A percentile compares a stretch with the other conserved stretches of the same genome.
These are phyloP conservation scores for Suillus clintonianus DNA, from an alignment of 768 basidiomycete genomes.

Conservation along the genomic window DNA sequence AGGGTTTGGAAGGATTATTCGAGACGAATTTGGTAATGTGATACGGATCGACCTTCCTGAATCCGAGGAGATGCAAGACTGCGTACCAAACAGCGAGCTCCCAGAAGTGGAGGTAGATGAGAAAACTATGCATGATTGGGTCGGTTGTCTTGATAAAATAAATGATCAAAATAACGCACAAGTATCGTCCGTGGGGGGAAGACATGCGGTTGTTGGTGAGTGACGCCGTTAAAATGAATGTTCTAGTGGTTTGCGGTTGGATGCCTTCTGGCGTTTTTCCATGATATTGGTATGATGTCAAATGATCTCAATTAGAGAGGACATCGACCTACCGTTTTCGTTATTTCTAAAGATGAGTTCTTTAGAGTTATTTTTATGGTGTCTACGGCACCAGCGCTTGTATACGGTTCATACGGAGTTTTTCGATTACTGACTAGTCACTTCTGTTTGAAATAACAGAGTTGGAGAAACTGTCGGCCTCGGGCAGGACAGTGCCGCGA, in stretches of 20 bases:
- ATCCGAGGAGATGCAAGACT: slow-evolving; percentile 36
- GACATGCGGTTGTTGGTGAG: background rate
- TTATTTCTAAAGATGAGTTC: background rate
- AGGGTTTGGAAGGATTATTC: slow-evolving; percentile 79
- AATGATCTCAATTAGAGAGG: background rate
- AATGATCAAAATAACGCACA: background rate
- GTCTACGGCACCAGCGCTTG: slow-evolving; percentile 1
- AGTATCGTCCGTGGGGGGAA: background rate
- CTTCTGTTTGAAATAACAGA: slow-evolving; percentile 38
- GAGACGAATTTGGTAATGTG: slow-evolving; percentile 78
- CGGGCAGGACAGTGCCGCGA: slow-evolving; percentile 50
- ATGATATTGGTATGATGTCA: background rate
- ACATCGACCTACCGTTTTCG: background rate
- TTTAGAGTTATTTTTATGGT: slow-evolving; percentile 1
- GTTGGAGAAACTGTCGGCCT: slow-evolving; percentile 62
- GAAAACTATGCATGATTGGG: slow-evolving; percentile 41
- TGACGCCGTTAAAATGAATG: background rate
- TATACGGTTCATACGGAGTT: background rate
- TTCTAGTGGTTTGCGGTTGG: background rate
- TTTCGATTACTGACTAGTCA: slow-evolving; percentile 1
- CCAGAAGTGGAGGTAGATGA: slow-evolving; percentile 34
- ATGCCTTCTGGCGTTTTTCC: background rate
- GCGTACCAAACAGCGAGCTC: background rate
- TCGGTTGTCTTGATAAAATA: slow-evolving; percentile 9
- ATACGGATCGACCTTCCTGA: slow-evolving; percentile 66